Evolutionary conservation across 306 rosid genomes (phyloP).

Genomic region (Quercus aquifolioides): DNA sequence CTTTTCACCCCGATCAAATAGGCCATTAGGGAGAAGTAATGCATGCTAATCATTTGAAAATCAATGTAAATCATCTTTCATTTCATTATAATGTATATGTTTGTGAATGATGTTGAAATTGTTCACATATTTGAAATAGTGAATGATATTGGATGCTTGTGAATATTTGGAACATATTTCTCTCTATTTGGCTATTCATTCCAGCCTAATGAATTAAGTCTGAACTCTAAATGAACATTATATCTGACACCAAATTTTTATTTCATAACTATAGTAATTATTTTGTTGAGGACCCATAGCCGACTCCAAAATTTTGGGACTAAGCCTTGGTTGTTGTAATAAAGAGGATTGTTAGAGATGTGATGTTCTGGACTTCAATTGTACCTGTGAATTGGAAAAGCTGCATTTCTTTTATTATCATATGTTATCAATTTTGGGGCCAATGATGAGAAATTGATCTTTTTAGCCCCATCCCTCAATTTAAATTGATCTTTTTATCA

Average conservation of each 20-base stretch:
- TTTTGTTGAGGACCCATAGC: no score
- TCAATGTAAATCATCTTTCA: neutral
- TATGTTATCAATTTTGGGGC: neutral
- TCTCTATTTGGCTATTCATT: neutral
- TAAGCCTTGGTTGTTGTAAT: no score
- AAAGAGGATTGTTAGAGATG: neutral
- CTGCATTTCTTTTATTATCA: neutral
- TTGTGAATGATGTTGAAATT: neutral
- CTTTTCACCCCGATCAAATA: no score
- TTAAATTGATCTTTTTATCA: no score
- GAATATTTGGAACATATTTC: neutral
- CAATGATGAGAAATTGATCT: neutral
- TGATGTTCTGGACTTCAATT: neutral
- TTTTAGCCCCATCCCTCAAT: neutral
- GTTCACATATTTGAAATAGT: neutral
- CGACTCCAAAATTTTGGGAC: no score
- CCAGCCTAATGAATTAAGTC: neutral
- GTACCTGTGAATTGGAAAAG: neutral
- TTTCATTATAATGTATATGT: neutral
- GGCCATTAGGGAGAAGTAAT: neutral
- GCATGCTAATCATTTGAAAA: neutral
- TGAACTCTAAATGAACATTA: neutral
- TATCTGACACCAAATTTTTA: neutral
- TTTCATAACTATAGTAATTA: neutral
- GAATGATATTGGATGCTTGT: neutral